Evolutionary conservation across 495 filamentous ascomycete species (phyloP).

Genomic region (Niebla homalea): DNA sequence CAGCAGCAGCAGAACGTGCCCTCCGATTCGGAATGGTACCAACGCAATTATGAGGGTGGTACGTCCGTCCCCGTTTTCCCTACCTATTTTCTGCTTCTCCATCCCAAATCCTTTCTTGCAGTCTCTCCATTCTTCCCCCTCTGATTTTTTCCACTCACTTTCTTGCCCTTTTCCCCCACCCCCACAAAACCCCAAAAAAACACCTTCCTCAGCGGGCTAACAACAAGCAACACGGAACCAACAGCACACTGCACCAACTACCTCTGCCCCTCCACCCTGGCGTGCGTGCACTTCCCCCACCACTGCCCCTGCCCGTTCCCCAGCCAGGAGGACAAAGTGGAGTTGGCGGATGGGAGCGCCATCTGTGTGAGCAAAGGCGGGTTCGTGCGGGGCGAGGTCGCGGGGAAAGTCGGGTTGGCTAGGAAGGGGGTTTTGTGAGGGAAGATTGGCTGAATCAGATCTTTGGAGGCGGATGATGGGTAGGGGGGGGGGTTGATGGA

Average conservation of each 20-base stretch:
- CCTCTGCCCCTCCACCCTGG: slow-evolving; percentile 79
- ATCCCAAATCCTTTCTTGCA: neutral
- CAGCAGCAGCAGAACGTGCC: slow-evolving; percentile 59
- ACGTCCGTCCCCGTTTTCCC: slow-evolving; percentile 7
- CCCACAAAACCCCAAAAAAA: no score
- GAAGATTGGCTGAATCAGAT: no score
- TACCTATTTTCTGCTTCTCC: neutral
- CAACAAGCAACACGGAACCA: no score
- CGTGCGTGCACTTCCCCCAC: slow-evolving; percentile 85
- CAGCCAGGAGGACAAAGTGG: slow-evolving; percentile 72
- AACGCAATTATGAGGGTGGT: slow-evolving; percentile 54
- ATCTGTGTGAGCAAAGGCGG: slow-evolving; percentile 75
- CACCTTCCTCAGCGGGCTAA: no score
- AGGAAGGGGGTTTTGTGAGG: slow-evolving; percentile 67
- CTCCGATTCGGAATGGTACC: slow-evolving; percentile 68
- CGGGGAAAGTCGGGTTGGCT: slow-evolving; percentile 67
- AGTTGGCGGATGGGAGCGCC: slow-evolving; percentile 67
- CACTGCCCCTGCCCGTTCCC: slow-evolving; percentile 86
- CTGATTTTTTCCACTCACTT: no score
- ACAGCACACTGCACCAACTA: slow-evolving; percentile 72
- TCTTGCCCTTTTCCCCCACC: no score
- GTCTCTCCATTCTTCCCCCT: no score
- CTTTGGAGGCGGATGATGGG: neutral
- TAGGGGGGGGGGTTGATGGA: neutral
- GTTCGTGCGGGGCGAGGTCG: slow-evolving; percentile 59